A percentile compares a stretch with the other conserved stretches of the same genome.
Evolutionary conservation across 805 yeast species (phyloP).

Genomic region (Wickerhamiella occidentalis): DNA sequence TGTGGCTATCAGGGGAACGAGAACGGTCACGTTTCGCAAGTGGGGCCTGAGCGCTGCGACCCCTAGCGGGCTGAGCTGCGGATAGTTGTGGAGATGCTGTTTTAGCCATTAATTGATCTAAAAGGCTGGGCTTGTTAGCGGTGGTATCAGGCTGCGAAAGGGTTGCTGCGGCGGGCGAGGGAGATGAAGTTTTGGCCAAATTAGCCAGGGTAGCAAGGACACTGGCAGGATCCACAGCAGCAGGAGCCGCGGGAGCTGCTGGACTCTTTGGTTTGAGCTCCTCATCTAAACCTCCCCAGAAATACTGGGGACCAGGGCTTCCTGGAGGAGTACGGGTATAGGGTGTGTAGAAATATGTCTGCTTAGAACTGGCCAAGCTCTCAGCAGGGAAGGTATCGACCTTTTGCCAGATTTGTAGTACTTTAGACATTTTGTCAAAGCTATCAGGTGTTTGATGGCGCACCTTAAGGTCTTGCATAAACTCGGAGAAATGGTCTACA

Average conservation of each 20-base stretch:
- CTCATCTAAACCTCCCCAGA: conserved; percentile 9
- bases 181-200: conserved; percentile 33
- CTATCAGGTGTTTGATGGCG: conserved; percentile 18
- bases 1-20: not conserved
- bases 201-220: conserved; percentile 56
- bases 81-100: not conserved
- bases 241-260: conserved; percentile 17
- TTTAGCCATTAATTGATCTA: conserved; percentile 13
- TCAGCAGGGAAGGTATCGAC: conserved; percentile 61
- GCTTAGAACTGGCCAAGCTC: conserved; percentile 42
- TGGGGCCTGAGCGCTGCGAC: not conserved
- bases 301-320: conserved; percentile 38
- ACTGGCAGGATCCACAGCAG: conserved; percentile 42
- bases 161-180: conserved; percentile 16
- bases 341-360: conserved; percentile 38
- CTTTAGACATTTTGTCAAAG: conserved; percentile 59
- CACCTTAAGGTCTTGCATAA: conserved; percentile 42
- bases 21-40: not conserved
- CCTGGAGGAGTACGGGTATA: conserved; percentile 57
- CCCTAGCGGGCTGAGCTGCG: not conserved
- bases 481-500: conserved; percentile 24
- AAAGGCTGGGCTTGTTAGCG: conserved; percentile 9
- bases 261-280: not conserved
- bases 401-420: conserved; percentile 87
- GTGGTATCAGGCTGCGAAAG: conserved; percentile 13